Evolutionary conservation across 2,329 filamentous ascomycete species (phyloP), one percentile per base, ranked within the genome.

Genomic region (Fusarium sp.): DNA sequence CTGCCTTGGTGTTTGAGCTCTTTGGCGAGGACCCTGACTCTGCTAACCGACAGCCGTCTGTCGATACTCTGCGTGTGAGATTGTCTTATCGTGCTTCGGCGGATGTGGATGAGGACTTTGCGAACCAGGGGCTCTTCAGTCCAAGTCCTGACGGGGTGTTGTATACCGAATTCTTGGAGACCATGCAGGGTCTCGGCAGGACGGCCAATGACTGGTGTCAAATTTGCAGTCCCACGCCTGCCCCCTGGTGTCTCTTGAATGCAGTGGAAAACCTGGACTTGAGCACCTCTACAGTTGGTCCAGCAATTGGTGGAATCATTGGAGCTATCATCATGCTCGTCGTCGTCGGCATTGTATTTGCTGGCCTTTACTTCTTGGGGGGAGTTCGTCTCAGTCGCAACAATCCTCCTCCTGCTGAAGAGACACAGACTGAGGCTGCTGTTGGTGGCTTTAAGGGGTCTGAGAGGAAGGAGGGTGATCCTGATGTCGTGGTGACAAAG

Each of bases 1-100:
- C 91, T 1, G 88, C 90, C 45, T 92, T 97, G 88, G 85, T 89
- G 0, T 95, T 97, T 79, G 95, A 98, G 83, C 81, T 92, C 20
- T 81, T 85, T 37, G 81, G 82, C 13, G 72, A 81, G 18, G 67
- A 81, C 22, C 50, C 72, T 5, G 64, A 75, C 6, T 65, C 67
- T 50, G 68, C 62, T 62, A 73, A 45, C 72, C 74, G 29, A 27
- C 68, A 68, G 67, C 84, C 85, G 0, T 56, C 72, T 3, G 65
- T 74, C 0, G 77, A 83, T 11, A 83, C 87, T 22, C 81, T 91
- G 18, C 84, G 81, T 66, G 86, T 92, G 6, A 86, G 89, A n/a
- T 90, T 92, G 78, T 79, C 88, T 5, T 91, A 90, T 81, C 86
- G 87, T 35, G 86, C 87, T 48, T 85, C 85, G 64, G 85, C 86